Base-by-base conservation (phyloP, 2,329 filamentous ascomycete genomes). In the Pseudogymnoascus sp. region DNA sequence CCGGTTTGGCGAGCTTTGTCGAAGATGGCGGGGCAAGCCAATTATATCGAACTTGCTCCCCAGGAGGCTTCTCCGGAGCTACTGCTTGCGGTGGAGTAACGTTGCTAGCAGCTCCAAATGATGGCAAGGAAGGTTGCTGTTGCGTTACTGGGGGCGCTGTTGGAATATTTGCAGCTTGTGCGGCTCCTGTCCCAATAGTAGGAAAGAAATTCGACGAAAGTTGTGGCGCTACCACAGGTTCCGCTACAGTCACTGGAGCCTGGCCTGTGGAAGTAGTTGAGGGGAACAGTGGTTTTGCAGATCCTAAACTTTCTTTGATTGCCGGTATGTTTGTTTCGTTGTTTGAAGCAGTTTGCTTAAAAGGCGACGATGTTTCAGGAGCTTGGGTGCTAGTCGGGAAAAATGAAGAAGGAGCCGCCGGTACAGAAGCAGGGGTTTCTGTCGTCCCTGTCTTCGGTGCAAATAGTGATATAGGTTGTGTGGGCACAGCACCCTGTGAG, bases 41-140 rank as follows among this genome's bases (percentile, higher is more conserved):
- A 56, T 56, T 56, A 29, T 56, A 56, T 13, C 50, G 50, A 35
- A 56, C 50, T 33, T 56, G 50, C 29, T 56, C 50, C 10, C 50
- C 29, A 21, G 50, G 29, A 33, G 50, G 29, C 15, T 33, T 56
- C 17, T 56, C 50, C 9, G 29, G 29, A 15, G 11, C 29, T 35
- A 11, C 29, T 35, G 29, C 50, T 56, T 56, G 29, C 15, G 29
- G 50, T 2, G 50, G 29, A 21, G 29, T 13, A 15, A 15, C 29
- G 50, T 21, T 33, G 10, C 10, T 33, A 21, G 21, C 35, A 4
- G 29, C 50, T 3, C 50, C 50, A 56, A 56, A 56, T 56, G 50
- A 33, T 11, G 50, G n/a, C 29, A 56, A 29, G n/a, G 50, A n/a
- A 5, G 50, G 50, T 35, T 33, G 50, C 4, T 56, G 50, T 15